These are phyloP conservation scores for Aspergillus quadricinctus DNA, from an alignment of 2,329 filamentous ascomycete species.

Conservation along the genomic window DNA sequence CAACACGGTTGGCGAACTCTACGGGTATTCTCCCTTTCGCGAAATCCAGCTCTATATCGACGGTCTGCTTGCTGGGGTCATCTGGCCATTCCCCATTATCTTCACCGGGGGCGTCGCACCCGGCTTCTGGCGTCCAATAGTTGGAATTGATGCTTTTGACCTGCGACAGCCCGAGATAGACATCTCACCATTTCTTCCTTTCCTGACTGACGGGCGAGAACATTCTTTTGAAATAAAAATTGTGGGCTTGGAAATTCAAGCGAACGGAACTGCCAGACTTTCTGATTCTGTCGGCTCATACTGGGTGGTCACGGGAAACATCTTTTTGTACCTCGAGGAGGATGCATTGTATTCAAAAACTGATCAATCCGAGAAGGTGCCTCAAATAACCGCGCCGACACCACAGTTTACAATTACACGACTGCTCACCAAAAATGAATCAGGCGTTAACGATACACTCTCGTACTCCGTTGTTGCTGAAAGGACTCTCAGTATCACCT, in stretches of 20 bases:
- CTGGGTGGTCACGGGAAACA: conserved; percentile 74
- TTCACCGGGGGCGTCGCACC: conserved; percentile 79
- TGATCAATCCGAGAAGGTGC: conserved; percentile 11
- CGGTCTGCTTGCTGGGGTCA: conserved; percentile 65
- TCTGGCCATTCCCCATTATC: conserved; percentile 77
- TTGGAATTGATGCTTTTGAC: conserved; percentile 74
- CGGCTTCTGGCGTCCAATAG: conserved; percentile 71
- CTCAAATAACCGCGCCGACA: conserved; percentile 30
- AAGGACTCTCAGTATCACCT: conserved; percentile 52
- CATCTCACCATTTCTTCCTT: conserved; percentile 68
- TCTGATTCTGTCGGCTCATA: conserved; percentile 57
- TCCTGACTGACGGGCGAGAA: conserved; percentile 60
- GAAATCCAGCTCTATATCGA: conserved; percentile 76
- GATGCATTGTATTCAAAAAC: conserved; percentile 10
- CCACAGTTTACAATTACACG: conserved; percentile 49
- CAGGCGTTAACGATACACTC: conserved; percentile 57
- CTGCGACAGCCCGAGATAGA: conserved; percentile 77
- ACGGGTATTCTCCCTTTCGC: conserved; percentile 68
- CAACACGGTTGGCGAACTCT: conserved; percentile 52
- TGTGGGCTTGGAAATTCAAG: conserved; percentile 58
- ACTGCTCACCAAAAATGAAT: conserved; percentile 25
- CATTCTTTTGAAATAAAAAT: conserved; percentile 68
- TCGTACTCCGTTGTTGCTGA: conserved; percentile 55
- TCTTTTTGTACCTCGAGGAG: conserved; percentile 70
- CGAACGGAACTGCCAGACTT: conserved; percentile 45